Evolutionary conservation across 2,329 filamentous ascomycete species (phyloP).

Genomic region (Sordariomycetes sp.): DNA sequence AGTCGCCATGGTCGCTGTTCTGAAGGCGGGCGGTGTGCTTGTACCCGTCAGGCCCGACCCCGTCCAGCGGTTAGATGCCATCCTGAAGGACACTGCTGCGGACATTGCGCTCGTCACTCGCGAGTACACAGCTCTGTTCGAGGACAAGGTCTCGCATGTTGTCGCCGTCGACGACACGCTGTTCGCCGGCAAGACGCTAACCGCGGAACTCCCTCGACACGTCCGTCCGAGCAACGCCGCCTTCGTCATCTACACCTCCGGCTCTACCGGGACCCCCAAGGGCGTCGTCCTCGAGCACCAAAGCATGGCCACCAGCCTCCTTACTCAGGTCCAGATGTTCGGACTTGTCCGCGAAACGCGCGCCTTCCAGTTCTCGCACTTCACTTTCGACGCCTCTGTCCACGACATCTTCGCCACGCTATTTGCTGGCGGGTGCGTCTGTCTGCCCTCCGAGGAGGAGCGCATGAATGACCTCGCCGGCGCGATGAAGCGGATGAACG

Average conservation of each 20-base stretch:
- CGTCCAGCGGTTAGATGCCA: slow-evolving; percentile 28
- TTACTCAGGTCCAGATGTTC: slow-evolving; percentile 25
- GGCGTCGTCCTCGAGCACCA: slow-evolving; percentile 40
- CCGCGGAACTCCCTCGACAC: too few relatives aligned
- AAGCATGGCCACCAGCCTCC: slow-evolving; percentile 29
- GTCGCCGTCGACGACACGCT: neutral
- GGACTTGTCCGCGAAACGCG: slow-evolving; percentile 25
- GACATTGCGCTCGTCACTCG: slow-evolving; percentile 19
- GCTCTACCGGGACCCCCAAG: slow-evolving; percentile 51
- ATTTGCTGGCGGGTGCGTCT: slow-evolving; percentile 16
- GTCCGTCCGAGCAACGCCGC: slow-evolving; percentile 10
- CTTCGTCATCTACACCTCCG: slow-evolving; percentile 52
- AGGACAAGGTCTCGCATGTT: too few relatives aligned
- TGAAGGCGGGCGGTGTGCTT: slow-evolving; percentile 33
- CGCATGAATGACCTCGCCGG: slow-evolving; percentile 35
- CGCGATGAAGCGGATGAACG: slow-evolving; percentile 25
- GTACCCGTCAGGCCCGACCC: slow-evolving; percentile 26
- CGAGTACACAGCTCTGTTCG: too few relatives aligned
- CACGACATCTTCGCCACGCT: neutral
- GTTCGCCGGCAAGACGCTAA: too few relatives aligned
- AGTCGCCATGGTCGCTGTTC: slow-evolving; percentile 28
- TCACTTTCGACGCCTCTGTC: neutral
- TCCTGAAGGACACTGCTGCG: slow-evolving; percentile 27
- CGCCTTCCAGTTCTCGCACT: slow-evolving; percentile 25
- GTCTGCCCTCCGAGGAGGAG: slow-evolving; percentile 39